Base-by-base conservation (phyloP, 163 green algal species). In the Trebouxiophyceae sp. region DNA sequence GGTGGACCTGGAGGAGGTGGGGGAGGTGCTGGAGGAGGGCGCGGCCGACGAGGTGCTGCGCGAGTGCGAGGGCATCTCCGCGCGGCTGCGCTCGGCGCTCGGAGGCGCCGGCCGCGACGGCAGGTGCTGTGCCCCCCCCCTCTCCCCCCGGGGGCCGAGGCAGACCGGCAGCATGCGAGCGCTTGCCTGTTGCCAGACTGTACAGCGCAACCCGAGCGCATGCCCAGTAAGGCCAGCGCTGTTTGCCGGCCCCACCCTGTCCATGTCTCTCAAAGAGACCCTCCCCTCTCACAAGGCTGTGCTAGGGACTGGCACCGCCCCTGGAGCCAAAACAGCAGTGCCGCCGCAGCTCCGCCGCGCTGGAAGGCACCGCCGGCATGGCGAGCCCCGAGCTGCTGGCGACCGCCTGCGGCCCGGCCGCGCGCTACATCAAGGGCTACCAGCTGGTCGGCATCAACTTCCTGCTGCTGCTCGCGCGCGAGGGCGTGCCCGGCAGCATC, bases 391-490 rank as follows among this genome's bases (percentile, higher is more conserved):
- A 73, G 4, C 46, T 74, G 26, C 69, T 91, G 47, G 70, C 79
- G 7, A 66, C 69, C 26, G 84, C 87, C 6, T 87, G 77, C 30
- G 80, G 79, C 20, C 71, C 83, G 33, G 72, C 81, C 20, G 75
- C 81, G 4, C 62, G 56, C 6, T 77, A 72, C 32, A 71, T 97
- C 20, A 97, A 97, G 67, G 80, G 79, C 20, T 97, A 97, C 82
- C 91, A 97, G 80, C 63, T 96, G 39, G 86, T 97, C 2, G 91
- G 91, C 50, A 85, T 97, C 62, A 97, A 96, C 76, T 97, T 95
- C 77, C 78, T 97, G 58, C 73, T 93, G 77, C 75, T 95, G 56
- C 79, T 95, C 22, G 75, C 86, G 55, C 58, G 82, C 27, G 71
- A 84, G 28, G 74, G 76, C 22, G 77, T 91, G 33, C 68, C 71